These are phyloP conservation scores for Lactuca saligna DNA, from an alignment of 129 eudicot genomes.

Conservation along the genomic window DNA sequence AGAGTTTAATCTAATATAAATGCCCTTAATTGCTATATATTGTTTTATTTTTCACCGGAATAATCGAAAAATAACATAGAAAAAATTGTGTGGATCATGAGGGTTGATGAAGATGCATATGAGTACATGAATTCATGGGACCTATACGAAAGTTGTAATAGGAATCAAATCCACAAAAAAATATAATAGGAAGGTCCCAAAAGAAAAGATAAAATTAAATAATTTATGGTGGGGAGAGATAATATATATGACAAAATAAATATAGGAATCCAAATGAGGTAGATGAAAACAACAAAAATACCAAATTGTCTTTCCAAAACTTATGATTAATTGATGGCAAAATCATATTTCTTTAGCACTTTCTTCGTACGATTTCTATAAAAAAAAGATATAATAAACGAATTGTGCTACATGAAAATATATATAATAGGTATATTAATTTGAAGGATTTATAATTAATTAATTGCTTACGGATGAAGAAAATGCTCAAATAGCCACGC, in stretches of 20 bases:
- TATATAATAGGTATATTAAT: no score
- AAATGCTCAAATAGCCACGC: constrained; percentile 99
- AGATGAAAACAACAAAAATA: constrained; percentile 44
- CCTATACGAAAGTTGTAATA: constrained; percentile 47
- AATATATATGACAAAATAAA: constrained; percentile 42
- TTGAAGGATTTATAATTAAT: not conserved
- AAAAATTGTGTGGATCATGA: constrained; percentile 40
- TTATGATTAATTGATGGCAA: constrained; percentile 39
- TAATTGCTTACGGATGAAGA: constrained; percentile 77
- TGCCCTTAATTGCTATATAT: not conserved
- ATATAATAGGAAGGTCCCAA: constrained; percentile 41
- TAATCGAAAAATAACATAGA: constrained; percentile 27
- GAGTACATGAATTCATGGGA: constrained; percentile 34
- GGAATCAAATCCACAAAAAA: constrained; percentile 68
- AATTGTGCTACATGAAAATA: not conserved
- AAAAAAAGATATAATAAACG: not conserved
- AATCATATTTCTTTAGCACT: constrained; percentile 3
- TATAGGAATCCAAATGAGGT: constrained; percentile 46
- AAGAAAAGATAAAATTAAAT: constrained; percentile 28
- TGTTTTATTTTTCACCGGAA: not conserved
- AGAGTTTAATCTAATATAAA: no score
- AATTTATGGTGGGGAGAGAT: constrained; percentile 32
- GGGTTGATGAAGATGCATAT: constrained; percentile 27
- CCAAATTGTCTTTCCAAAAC: constrained; percentile 36
- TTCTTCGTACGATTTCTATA: not conserved